Base-by-base conservation (phyloP, 2,329 filamentous ascomycete species). In the Exophiala viscosa region DNA sequence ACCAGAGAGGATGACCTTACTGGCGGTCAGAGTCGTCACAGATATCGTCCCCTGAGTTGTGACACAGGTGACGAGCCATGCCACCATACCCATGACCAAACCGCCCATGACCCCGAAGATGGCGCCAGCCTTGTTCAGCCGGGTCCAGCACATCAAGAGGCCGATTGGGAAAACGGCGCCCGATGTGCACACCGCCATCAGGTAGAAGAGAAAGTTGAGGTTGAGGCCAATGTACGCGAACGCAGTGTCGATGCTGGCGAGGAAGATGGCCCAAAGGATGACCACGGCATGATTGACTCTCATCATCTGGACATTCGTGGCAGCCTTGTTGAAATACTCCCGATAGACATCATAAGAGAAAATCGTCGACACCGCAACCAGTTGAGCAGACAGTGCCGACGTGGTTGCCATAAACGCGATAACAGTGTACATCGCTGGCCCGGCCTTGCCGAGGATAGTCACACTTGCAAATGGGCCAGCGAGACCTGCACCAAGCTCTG, bases 391-490 rank as follows among this genome's bases (percentile, higher is more conserved):
- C 2, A 78, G 70, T 0, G 76, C 79, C 0, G 74, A 78, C 2
- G 71, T 73, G 9, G 43, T 46, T 41, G 49, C 90, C 83, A 95
- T 89, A 74, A 95, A 95, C 47, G 95, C 79, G 58, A 95, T 83
- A 7, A 95, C 73, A 1, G 93, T 78, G 0, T 88, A 90, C 0
- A 83, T 87, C 1, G 84, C 82, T 1, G 90, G 90, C 44, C 90
- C 90, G 3, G 88, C 87, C 60, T 84, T 84, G 1, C 90, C 90
- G 7, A 95, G 79, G 6, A 96, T 71, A 1, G 88, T 88, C 3
- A 95, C 87, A 0, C 90, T 87, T 1, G 89, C 90, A 52, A 90
- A 90, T 0, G 91, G 90, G 0, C 95, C 77, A 0, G 92, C 90
- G 7, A 96, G 76, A 20, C 42, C 49, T 40, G 60, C 57, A 9